Conservation (phyloP, 2,329 filamentous ascomycete species). For the Lasiodiplodia sp. region DNA sequence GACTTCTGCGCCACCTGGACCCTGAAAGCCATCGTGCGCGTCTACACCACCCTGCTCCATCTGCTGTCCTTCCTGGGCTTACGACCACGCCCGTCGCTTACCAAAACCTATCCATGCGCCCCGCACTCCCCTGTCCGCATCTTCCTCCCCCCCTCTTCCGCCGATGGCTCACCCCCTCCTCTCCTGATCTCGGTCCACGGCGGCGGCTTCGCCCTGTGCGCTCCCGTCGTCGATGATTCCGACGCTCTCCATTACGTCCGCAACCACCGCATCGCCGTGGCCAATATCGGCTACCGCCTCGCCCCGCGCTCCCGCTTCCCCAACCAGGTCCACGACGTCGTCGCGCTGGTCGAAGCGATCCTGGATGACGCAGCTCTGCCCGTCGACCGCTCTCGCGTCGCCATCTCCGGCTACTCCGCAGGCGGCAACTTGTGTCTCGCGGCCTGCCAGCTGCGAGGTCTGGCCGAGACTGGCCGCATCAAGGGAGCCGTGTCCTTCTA, state of each 20-base stretch:
- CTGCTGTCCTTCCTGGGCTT: constrained; percentile 12
- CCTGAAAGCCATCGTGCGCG: constrained; percentile 7
- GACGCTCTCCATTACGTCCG: constrained; percentile 56
- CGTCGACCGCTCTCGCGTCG: constrained; percentile 53
- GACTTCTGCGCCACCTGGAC: constrained; percentile 12
- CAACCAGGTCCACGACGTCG: constrained; percentile 53
- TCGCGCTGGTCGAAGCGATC: constrained; percentile 51
- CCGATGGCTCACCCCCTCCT: constrained; percentile 37
- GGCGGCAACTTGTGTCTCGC: constrained; percentile 59
- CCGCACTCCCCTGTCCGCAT: constrained; percentile 14
- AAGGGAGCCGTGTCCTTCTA: constrained; percentile 55
- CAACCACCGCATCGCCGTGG: constrained; percentile 51
- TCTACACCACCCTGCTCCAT: constrained; percentile 8
- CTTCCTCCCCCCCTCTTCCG: constrained; percentile 19
- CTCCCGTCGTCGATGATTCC: constrained; percentile 54
- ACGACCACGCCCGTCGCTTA: constrained; percentile 23
- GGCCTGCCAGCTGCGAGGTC: constrained; percentile 48
- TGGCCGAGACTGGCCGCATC: constrained; percentile 41
- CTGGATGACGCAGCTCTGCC: constrained; percentile 55
- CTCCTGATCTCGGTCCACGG: constrained; percentile 61
- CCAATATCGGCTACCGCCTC: constrained; percentile 60
- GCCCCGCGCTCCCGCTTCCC: constrained; percentile 57
- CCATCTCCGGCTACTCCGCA: constrained; percentile 59
- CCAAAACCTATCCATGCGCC: constrained; percentile 20
- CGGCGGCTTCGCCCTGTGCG: constrained; percentile 58